These are phyloP conservation scores for Hamiltosporidium magnivora DNA, from an alignment of 371 early-diverging fungal genomes.

Conservation along the genomic window DNA sequence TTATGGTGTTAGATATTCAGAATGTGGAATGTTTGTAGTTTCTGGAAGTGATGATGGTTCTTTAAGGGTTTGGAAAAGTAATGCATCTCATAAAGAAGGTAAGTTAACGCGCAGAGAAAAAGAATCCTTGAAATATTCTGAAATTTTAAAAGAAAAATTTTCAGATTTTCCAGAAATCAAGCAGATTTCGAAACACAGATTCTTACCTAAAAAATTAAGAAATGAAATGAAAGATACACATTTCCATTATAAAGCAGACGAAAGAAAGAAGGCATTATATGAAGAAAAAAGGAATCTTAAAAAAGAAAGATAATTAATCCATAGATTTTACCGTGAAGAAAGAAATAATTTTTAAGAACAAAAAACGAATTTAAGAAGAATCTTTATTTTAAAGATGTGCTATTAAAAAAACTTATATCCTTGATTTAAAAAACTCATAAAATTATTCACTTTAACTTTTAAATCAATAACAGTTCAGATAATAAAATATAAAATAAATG, in stretches of 20 bases:
- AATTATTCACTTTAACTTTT: too few relatives aligned
- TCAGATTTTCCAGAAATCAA: slow-evolving; percentile 43
- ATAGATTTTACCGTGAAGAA: too few relatives aligned
- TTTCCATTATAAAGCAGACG: slow-evolving; percentile 40
- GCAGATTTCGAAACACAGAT: slow-evolving; percentile 45
- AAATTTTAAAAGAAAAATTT: slow-evolving; percentile 52
- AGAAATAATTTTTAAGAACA: too few relatives aligned
- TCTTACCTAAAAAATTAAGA: slow-evolving; percentile 49
- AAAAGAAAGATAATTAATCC: not conserved
- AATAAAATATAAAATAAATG: too few relatives aligned
- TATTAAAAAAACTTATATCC: too few relatives aligned
- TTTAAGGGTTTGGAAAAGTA: slow-evolving; percentile 51
- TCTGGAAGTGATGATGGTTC: slow-evolving; percentile 54
- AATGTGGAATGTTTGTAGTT: slow-evolving; percentile 46
- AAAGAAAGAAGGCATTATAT: slow-evolving; percentile 26
- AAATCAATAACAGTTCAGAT: too few relatives aligned
- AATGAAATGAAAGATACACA: slow-evolving; percentile 33
- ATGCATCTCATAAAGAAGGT: slow-evolving; percentile 24
- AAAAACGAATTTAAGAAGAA: too few relatives aligned
- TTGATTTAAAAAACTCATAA: too few relatives aligned
- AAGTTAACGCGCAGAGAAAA: slow-evolving; percentile 34
- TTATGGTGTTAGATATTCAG: slow-evolving; percentile 45
- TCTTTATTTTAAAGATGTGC: too few relatives aligned
- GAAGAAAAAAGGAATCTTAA: not conserved
- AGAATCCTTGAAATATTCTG: slow-evolving; percentile 25